phyloP scores from a whole-genome alignment of 352 stramenopile species.

The Phytophthora boehmeriae region DNA sequence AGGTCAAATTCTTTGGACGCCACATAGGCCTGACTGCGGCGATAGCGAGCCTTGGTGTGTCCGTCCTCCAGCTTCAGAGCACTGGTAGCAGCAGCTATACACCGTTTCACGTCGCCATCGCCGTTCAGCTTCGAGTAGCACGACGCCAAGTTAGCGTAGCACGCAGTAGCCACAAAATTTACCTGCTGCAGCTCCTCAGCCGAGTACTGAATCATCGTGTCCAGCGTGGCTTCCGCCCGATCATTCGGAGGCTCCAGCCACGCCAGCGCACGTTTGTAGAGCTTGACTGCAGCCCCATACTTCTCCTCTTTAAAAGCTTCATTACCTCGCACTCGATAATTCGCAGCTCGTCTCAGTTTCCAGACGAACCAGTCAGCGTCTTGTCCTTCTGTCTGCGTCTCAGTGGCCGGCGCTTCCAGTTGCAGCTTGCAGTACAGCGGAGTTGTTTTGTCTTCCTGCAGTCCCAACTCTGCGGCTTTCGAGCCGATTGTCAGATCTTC shows the following conservation, averaged over 20 bases:
- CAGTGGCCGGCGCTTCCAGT: slow-evolving; percentile 8
- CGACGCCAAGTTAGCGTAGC: slow-evolving; percentile 67
- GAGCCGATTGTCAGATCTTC: slow-evolving; percentile 34
- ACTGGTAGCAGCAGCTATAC: slow-evolving; percentile 52
- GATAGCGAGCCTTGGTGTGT: slow-evolving; percentile 71
- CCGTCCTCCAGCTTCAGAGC: slow-evolving; percentile 48
- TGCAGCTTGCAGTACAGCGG: slow-evolving; percentile 40
- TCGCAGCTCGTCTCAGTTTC: slow-evolving; percentile 51
- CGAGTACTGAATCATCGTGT: slow-evolving; percentile 46
- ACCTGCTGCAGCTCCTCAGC: slow-evolving; percentile 37
- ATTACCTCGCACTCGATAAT: slow-evolving; percentile 60
- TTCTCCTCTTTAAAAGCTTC: slow-evolving; percentile 53
- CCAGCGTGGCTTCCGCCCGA: slow-evolving; percentile 16
- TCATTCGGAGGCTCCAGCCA: slow-evolving; percentile 58
- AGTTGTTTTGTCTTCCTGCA: slow-evolving; percentile 13
- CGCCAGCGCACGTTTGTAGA: slow-evolving; percentile 55
- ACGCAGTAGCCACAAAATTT: slow-evolving; percentile 44
- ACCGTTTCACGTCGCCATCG: slow-evolving; percentile 35
- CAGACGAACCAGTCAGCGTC: slow-evolving; percentile 49
- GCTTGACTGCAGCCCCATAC: slow-evolving; percentile 33
- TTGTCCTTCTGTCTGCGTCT: neutral
- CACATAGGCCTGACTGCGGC: slow-evolving; percentile 65
- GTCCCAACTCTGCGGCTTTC: slow-evolving; percentile 19
- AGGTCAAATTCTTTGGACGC: slow-evolving; percentile 61
- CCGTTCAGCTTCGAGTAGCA: slow-evolving; percentile 57